Evolutionary conservation across 2,329 filamentous ascomycete species (phyloP).

Genomic region (Sclerotinia glacialis): DNA sequence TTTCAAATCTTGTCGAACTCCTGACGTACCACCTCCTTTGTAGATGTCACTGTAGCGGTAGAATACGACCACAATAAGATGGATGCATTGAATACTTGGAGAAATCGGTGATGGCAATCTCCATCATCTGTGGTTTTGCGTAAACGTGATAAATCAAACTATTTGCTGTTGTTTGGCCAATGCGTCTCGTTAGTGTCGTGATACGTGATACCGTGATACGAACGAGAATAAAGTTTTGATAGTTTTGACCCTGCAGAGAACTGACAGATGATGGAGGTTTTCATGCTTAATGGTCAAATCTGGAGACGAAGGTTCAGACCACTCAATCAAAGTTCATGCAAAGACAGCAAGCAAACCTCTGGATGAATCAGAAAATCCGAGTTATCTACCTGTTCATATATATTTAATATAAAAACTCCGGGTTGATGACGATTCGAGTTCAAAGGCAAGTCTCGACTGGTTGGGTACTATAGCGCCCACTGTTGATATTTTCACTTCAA

Average conservation of each 20-base stretch:
- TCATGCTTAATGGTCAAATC: not conserved
- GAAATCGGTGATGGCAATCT: not conserved
- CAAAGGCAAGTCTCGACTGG: not conserved
- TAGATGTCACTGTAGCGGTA: not conserved
- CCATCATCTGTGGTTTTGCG: not conserved
- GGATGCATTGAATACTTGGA: not conserved
- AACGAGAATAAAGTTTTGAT: not conserved
- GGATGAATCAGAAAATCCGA: not conserved
- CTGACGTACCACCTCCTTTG: not conserved
- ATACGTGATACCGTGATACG: constrained; percentile 11
- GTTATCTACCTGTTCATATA: not conserved
- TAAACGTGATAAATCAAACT: not conserved
- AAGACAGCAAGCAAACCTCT: not conserved
- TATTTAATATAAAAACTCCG: not conserved
- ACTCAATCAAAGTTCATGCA: not conserved
- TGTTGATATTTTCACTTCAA: not conserved
- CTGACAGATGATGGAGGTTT: not conserved
- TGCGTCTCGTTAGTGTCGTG: constrained; percentile 1
- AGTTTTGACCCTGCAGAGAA: not conserved
- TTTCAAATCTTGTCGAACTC: not conserved
- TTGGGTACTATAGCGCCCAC: not conserved
- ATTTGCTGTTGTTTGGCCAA: not conserved
- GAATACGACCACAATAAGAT: not conserved
- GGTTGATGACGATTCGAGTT: not conserved
- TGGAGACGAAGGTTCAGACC: not conserved